Conservation (phyloP, 352 stramenopile genomes). For the Pythium sukuiense region DNA sequence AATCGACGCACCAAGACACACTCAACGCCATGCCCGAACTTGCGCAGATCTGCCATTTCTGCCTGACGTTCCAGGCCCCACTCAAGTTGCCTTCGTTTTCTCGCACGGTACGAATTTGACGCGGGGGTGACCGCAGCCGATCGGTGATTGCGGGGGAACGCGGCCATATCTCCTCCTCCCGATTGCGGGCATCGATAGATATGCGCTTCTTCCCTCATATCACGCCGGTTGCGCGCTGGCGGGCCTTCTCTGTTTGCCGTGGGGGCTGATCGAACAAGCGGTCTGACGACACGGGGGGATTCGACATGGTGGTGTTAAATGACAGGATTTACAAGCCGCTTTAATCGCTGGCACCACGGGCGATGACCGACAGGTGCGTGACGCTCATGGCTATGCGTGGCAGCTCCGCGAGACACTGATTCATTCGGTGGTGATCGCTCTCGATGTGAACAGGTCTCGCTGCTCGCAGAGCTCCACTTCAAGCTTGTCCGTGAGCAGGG, state of each 20-base stretch:
- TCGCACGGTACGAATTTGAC: conserved; percentile 55
- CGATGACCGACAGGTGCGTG: conserved; percentile 48
- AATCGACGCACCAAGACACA: conserved; percentile 23
- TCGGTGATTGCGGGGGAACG: conserved; percentile 21
- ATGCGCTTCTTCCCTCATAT: conserved; percentile 1
- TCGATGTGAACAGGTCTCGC: conserved; percentile 42
- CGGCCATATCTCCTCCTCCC: conserved; percentile 12
- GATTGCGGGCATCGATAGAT: conserved; percentile 22
- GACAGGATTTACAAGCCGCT: conserved; percentile 67
- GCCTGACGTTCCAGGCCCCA: conserved; percentile 61
- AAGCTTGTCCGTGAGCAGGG: conserved; percentile 75
- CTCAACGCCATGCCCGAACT: conserved; percentile 50
- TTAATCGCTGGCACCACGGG: conserved; percentile 45
- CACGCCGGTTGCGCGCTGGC: conserved; percentile 4
- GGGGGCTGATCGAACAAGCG: background rate
- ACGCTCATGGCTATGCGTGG: background rate
- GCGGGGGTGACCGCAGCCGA: background rate
- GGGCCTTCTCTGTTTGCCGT: background rate
- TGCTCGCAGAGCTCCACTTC: conserved; percentile 80
- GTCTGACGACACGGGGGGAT: conserved; percentile 20
- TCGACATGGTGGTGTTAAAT: conserved; percentile 11
- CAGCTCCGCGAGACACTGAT: conserved; percentile 15
- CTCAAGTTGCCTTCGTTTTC: conserved; percentile 73
- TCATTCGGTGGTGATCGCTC: background rate
- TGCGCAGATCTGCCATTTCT: conserved; percentile 80